Base-by-base conservation (phyloP, 2,329 filamentous ascomycete species). In the Calycina marina region DNA sequence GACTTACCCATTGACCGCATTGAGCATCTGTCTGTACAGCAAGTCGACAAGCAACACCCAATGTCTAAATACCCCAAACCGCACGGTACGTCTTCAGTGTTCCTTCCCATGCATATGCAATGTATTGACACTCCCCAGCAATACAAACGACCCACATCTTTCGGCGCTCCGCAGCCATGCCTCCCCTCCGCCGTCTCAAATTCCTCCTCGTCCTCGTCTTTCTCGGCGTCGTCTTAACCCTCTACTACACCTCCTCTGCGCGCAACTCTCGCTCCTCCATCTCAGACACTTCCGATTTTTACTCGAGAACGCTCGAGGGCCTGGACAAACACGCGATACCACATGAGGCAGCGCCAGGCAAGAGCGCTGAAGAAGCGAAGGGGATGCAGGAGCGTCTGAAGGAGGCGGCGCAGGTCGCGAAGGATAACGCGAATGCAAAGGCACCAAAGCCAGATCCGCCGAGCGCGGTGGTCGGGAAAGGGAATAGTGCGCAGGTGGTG, bases 241-340 rank as follows among this genome's bases (percentile, higher is more conserved):
- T 92, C 44, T 84, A 88, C 61, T 76, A 83, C 52, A 77, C 76
- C 13, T 68, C 67, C n/a, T 65, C 65, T 30, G 59, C 69, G 32
- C 63, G 67, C 36, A 59, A 66, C 30, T 24, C 30, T 61, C 62
- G 18, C 54, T 59, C 39, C 8, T 33, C 27, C 12, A 37, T 60
- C 60, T 29, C 63, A 56, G 26, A 63, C 66, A 45, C 44, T 50
- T 58, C 63, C 26, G 69, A 70, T 46, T 76, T 76, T 44, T 74
- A 74, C 56, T 58, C 62, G 40, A 70, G 66, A 54, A 77, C 72
- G 15, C 60, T 67, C 45, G 57, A 65, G 36, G 71, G 67, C 6
- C 55, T 77, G 46, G 39, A 41, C 12, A 28, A 29, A 9, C 26
- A 18, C 2, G 6, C 22, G 6, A 31, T 31, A 17, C 25, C 22